phyloP scores from a whole-genome alignment of 2,329 filamentous ascomycete species.

The Ceratocystis eucalypticola region DNA sequence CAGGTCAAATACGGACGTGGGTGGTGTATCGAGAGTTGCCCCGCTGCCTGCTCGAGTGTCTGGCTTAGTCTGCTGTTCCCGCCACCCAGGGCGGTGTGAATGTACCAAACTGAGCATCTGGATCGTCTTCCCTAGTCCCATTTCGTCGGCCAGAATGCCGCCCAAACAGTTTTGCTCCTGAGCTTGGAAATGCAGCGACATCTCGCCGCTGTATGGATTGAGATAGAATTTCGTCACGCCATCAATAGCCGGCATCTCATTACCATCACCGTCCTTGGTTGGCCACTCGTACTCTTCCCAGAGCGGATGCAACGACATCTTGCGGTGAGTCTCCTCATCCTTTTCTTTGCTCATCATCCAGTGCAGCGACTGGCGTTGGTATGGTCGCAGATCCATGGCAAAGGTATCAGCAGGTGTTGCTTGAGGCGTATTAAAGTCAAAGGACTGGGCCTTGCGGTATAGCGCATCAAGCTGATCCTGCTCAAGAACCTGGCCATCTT shows the following conservation, averaged over 20 bases:
- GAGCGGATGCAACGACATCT: conserved; percentile 83
- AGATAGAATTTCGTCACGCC: conserved; percentile 70
- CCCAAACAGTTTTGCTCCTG: conserved; percentile 93
- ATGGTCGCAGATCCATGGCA: conserved; percentile 68
- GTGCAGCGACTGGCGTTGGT: conserved; percentile 86
- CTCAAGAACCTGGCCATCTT: conserved; percentile 72
- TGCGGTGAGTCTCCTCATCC: conserved; percentile 54
- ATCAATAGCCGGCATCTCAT: conserved; percentile 51
- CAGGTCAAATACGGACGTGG: conserved; percentile 10
- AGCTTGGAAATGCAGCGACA: conserved; percentile 79
- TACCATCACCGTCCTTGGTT: conserved; percentile 70
- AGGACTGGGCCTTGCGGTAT: conserved; percentile 92
- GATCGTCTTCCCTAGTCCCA: conserved; percentile 96
- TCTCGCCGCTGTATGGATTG: conserved; percentile 90
- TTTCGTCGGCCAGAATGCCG: conserved; percentile 87
- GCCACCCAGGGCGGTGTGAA: conserved; percentile 43
- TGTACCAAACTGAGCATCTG: conserved; percentile 95
- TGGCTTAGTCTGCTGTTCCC: background rate
- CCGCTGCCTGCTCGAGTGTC: background rate
- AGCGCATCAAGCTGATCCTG: conserved; percentile 88
- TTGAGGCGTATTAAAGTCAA: conserved; percentile 84
- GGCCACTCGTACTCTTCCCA: conserved; percentile 97
- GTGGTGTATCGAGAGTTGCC: background rate
- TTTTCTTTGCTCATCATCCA: conserved; percentile 97
- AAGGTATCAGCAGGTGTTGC: conserved; percentile 75